Base-by-base conservation (phyloP, 2,329 filamentous ascomycete species). In the Beauveria bassiana region DNA sequence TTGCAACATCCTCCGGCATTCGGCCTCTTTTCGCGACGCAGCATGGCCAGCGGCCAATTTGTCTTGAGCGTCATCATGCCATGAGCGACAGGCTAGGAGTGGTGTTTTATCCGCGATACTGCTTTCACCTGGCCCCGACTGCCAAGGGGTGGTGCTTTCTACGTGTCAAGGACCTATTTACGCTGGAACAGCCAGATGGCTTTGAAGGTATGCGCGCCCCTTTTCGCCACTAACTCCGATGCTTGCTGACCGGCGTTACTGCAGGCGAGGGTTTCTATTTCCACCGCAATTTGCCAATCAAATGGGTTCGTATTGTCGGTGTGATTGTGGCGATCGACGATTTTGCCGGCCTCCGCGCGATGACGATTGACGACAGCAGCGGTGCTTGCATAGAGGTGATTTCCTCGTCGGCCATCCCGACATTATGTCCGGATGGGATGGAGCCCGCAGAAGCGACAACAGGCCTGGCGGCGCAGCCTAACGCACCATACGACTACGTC, bases 221-320 rank as follows among this genome's bases (percentile, higher is more conserved):
- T 4, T 14, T 9, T 26, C 0, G 22, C 24, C 9, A 16, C 40
- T 2, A 6, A 34, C 14, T 49, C 12, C 20, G 12, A 26, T 18
- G 8, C 24, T 40, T 18, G 8, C 24, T 40, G 3, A 57, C 12
- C 42, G 18, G 6, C 14, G 57, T 28, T 28, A n/a, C 9, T 42
- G 5, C 59, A 77, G 81, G 65, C 7, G 65, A 67, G 28, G 75
- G 81, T 65, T 77, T 87, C 40, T 87, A 80, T 70, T 91, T 92
- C 72, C 80, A 86, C 74, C 73, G 79, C 55, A 93, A 92, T 71
- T 85, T 93, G 66, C 90, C 90, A 0, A 85, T 93, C 67, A 85
- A 86, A 79, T 93, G 87, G 83, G 83, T 90, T 59, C 86, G 87
- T 64, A 73, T 93, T 38, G 81, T 86, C 8, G 90, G 90, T 34